A percentile compares a stretch with the other conserved stretches of the same genome.
phyloP scores from a whole-genome alignment of 805 yeast genomes.

The Vanderwaltozyma polyspora region DNA sequence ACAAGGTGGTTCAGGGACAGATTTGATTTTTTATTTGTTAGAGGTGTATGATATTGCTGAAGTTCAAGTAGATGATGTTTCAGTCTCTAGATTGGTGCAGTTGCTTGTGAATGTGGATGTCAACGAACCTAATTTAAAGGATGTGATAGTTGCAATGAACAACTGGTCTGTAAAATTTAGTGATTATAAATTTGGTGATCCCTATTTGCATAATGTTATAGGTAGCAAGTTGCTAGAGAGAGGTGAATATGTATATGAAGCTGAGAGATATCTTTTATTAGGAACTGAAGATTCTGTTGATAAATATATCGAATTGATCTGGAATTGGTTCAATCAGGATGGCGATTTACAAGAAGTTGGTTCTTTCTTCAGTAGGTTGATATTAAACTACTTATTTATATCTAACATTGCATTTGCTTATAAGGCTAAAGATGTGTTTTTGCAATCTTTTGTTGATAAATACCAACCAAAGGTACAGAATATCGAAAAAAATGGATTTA shows the following conservation, averaged over 20 bases:
- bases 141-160: conserved; percentile 52
- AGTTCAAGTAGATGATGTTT: conserved; percentile 31
- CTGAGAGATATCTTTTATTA: conserved; percentile 61
- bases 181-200: conserved; percentile 55
- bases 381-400: conserved; percentile 62
- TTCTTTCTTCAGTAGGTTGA: conserved; percentile 41
- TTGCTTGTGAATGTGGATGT: conserved; percentile 35
- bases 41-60: conserved; percentile 51
- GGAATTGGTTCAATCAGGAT: conserved; percentile 36
- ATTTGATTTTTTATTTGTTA: conserved; percentile 59
- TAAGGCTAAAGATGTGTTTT: conserved; percentile 30
- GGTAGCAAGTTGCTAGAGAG: conserved; percentile 52
- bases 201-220: conserved; percentile 59
- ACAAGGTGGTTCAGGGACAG: conserved; percentile 75
- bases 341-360: conserved; percentile 24
- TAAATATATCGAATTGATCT: conserved; percentile 33
- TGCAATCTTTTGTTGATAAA: conserved; percentile 24
- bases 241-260: conserved; percentile 44
- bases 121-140: conserved; percentile 50
- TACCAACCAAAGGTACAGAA: conserved; percentile 16
- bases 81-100: conserved; percentile 39
- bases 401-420: conserved; percentile 53
- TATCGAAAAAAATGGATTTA: conserved; percentile 24
- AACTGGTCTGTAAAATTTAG: conserved; percentile 52
- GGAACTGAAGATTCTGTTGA: conserved; percentile 52